Evolutionary conservation across 768 basidiomycete genomes (phyloP).

Genomic region (Chiua virens): DNA sequence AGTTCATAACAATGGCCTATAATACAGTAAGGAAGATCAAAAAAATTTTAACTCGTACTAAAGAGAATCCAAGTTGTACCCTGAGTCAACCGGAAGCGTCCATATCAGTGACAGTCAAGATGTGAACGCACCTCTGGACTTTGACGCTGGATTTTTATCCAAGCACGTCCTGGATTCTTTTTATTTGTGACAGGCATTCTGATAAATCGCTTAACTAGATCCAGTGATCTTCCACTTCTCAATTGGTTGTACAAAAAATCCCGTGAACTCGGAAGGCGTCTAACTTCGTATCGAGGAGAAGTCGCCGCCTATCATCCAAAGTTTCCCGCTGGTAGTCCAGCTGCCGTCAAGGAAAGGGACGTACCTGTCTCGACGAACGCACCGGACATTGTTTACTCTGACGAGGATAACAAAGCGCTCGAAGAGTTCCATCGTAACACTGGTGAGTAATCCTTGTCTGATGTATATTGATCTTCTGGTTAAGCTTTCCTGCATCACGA

Average conservation of each 20-base stretch:
- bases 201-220: neutral
- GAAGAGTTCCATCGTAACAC: constrained; percentile 21
- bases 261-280: constrained; percentile 54
- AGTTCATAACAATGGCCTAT: constrained; percentile 31
- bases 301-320: constrained; percentile 12
- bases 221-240: constrained; percentile 42
- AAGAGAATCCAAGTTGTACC: constrained; percentile 34
- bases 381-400: constrained; percentile 32
- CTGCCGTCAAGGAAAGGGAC: constrained; percentile 17
- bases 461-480: too few relatives aligned
- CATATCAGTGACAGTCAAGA: constrained; percentile 46
- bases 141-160: constrained; percentile 45
- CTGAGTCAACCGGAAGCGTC: constrained; percentile 43
- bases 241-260: constrained; percentile 53
- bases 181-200: neutral
- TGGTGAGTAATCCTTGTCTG: neutral
- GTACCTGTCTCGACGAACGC: constrained; percentile 21
- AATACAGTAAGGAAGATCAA: constrained; percentile 30
- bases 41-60: neutral
- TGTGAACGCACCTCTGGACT: constrained; percentile 40
- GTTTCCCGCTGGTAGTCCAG: constrained; percentile 29
- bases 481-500: neutral
- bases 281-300: constrained; percentile 32
- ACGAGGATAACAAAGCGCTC: constrained; percentile 33
- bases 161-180: constrained; percentile 31